Evolutionary conservation across 306 rosid species (phyloP).

Genomic region (Dryas drummondii): DNA sequence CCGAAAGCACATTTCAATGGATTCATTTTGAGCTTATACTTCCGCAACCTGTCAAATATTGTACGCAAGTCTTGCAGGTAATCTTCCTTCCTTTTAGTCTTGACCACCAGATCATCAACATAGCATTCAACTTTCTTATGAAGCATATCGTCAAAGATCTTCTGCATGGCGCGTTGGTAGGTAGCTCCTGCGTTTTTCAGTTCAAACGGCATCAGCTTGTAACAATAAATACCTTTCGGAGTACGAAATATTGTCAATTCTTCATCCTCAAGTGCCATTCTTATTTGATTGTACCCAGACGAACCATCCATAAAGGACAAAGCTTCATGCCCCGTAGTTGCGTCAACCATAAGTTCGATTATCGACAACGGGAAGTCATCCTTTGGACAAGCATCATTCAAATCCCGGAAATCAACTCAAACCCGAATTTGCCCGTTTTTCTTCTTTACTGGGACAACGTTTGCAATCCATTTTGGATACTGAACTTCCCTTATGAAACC

Average conservation of each 20-base stretch:
- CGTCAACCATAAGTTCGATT: no score
- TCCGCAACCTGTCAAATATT: not conserved
- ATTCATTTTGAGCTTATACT: not conserved
- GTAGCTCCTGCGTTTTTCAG: not conserved
- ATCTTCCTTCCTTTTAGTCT: not conserved
- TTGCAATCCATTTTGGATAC: not conserved
- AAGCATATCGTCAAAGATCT: not conserved
- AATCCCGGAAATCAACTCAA: not conserved
- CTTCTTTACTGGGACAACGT: not conserved
- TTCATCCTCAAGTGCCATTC: not conserved
- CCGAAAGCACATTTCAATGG: not conserved
- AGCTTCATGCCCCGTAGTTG: no score
- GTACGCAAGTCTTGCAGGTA: not conserved
- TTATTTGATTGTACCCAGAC: not conserved
- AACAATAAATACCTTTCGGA: not conserved
- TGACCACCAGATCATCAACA: not conserved
- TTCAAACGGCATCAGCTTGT: not conserved
- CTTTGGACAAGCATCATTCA: not conserved
- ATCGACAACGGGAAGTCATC: not conserved
- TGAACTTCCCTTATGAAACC: not conserved
- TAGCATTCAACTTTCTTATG: not conserved
- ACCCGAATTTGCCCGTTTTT: not conserved
- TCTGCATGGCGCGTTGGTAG: not conserved
- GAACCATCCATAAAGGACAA: not conserved
- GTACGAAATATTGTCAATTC: not conserved